phyloP scores from a whole-genome alignment of 73 alveolate genomes.

The Paramecium primaurelia region DNA sequence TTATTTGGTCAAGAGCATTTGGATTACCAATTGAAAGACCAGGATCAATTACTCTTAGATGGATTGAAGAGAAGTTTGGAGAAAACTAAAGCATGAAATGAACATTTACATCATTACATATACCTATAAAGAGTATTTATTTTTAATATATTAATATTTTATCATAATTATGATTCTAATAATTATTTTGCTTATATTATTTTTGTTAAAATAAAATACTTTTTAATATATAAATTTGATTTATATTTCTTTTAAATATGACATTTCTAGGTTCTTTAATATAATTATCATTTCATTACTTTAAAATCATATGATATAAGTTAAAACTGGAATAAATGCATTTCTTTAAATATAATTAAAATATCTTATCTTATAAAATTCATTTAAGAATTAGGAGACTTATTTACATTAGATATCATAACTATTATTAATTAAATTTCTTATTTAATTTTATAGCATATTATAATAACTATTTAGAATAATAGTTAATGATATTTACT shows the following conservation, averaged over 20 bases:
- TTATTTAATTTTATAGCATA: too few relatives aligned
- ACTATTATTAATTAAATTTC: too few relatives aligned
- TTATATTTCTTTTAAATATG: not conserved
- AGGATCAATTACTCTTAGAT: conserved; percentile 44
- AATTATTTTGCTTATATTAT: not conserved
- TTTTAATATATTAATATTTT: too few relatives aligned
- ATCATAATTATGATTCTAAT: not conserved
- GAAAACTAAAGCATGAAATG: not conserved
- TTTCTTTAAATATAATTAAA: not conserved
- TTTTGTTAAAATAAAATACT: not conserved
- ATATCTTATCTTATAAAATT: too few relatives aligned
- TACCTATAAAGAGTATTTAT: not conserved
- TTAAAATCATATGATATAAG: too few relatives aligned
- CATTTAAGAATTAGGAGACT: too few relatives aligned
- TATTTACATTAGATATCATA: too few relatives aligned
- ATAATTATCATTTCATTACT: too few relatives aligned
- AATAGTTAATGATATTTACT: too few relatives aligned
- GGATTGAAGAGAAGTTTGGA: conserved; percentile 52
- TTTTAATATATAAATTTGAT: not conserved
- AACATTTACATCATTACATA: not conserved
- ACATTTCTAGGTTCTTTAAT: too few relatives aligned
- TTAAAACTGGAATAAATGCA: not conserved
- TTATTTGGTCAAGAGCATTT: conserved; percentile 89
- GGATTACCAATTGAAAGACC: conserved; percentile 94
- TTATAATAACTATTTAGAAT: too few relatives aligned